A percentile compares a stretch with the other conserved stretches of the same genome.
Evolutionary conservation across 2,329 filamentous ascomycete species (phyloP).

Genomic region (Colletotrichum gloeosporioides): DNA sequence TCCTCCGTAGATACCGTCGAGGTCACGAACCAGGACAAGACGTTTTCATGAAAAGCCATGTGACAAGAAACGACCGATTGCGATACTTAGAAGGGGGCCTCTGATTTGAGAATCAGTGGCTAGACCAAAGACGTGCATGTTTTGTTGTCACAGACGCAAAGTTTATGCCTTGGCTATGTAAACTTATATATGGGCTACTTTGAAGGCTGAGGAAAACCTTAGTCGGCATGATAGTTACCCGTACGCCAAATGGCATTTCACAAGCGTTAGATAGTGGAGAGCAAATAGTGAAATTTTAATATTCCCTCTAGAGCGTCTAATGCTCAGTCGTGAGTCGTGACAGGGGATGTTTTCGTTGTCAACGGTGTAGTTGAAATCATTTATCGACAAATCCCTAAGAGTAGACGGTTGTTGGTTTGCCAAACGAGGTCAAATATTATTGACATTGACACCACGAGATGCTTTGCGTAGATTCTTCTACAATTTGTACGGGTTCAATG

Average conservation of each 20-base stretch:
- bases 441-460: not conserved
- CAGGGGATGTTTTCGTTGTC: not conserved
- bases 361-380: not conserved
- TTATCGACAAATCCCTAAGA: not conserved
- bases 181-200: not conserved
- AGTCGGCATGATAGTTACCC: not conserved
- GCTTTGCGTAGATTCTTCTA: not conserved
- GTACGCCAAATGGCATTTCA: not conserved
- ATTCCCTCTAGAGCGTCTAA: not conserved
- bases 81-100: not conserved
- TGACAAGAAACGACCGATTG: not conserved
- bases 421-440: not conserved
- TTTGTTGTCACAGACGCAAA: not conserved
- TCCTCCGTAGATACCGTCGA: conserved; percentile 12
- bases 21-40: conserved; percentile 9
- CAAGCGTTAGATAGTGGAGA: not conserved
- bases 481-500: fast-evolving
- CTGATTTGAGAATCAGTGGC: not conserved
- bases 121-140: not conserved
- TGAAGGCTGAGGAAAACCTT: not conserved
- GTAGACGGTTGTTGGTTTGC: fast-evolving
- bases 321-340: not conserved
- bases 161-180: not conserved
- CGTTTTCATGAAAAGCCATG: not conserved
- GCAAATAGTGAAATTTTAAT: not conserved